Evolutionary conservation across 176 grass and related monocot genomes (phyloP).

Genomic region (Avena atlantica): DNA sequence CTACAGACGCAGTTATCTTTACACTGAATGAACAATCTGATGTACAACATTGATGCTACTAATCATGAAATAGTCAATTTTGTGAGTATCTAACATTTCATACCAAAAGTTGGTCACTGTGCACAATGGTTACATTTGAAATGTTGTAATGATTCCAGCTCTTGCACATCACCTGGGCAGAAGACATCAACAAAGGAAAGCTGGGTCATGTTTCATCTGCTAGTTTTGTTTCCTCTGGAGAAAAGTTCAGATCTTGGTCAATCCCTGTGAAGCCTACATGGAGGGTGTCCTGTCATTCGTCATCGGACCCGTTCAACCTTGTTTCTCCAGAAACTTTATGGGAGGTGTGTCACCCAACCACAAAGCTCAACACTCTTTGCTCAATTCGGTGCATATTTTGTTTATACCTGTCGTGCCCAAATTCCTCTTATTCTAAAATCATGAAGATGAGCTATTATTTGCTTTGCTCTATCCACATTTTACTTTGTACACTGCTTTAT

Average conservation of each 20-base stretch:
- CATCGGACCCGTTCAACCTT: constrained; percentile 47
- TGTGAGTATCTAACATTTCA: constrained; percentile 3
- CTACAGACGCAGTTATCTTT: neutral
- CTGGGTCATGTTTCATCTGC: constrained; percentile 46
- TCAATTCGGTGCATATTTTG: neutral
- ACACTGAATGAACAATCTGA: neutral
- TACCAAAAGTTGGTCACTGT: neutral
- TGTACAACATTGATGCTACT: neutral
- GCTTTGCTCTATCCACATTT: neutral
- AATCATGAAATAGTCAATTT: neutral
- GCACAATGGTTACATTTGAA: constrained; percentile 33
- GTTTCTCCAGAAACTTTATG: constrained; percentile 83
- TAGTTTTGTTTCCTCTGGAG: constrained; percentile 43
- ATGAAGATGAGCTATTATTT: constrained; percentile 12
- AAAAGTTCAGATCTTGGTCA: constrained; percentile 52
- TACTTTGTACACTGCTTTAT: constrained; percentile 16
- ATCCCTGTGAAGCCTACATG: constrained; percentile 43
- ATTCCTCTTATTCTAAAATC: constrained; percentile 20
- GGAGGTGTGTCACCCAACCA: constrained; percentile 68
- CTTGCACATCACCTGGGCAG: constrained; percentile 51
- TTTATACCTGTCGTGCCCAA: constrained; percentile 15
- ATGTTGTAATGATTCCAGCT: constrained; percentile 37
- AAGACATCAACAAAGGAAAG: constrained; percentile 54
- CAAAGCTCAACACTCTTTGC: constrained; percentile 15
- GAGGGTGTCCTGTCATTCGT: constrained; percentile 67